Conservation (phyloP, 106 monocot genomes). For the Posidonia australis region DNA sequence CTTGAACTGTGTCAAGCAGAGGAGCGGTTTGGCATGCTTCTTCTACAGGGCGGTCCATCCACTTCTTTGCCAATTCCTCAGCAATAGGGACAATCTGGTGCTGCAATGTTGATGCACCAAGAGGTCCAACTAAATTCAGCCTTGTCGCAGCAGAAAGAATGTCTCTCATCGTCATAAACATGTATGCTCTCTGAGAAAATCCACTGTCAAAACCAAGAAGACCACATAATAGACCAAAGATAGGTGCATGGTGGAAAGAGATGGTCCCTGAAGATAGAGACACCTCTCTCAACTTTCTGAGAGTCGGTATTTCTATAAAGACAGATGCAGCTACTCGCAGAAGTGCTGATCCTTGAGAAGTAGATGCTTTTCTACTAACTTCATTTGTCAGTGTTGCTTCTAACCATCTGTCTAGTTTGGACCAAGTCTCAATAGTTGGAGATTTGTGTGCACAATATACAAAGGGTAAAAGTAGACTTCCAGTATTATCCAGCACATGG, state of each 20-base stretch:
- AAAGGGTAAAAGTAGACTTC: conserved; percentile 78
- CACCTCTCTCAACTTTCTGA: conserved; percentile 42
- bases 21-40: conserved; percentile 77
- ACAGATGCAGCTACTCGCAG: conserved; percentile 76
- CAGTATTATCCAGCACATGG: conserved; percentile 80
- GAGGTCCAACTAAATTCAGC: conserved; percentile 77
- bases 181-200: conserved; percentile 60
- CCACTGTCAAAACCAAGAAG: conserved; percentile 52
- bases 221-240: conserved; percentile 77
- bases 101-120: conserved; percentile 74
- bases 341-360: conserved; percentile 80
- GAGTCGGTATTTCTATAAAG: conserved; percentile 37
- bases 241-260: conserved; percentile 73
- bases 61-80: conserved; percentile 54
- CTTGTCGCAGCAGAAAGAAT: conserved; percentile 78
- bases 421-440: conserved; percentile 43
- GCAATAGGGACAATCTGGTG: conserved; percentile 50
- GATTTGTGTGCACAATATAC: conserved; percentile 42
- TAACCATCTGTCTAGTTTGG: conserved; percentile 47
- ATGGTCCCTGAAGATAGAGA: conserved; percentile 24
- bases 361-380: conserved; percentile 71
- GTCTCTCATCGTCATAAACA: conserved; percentile 83
- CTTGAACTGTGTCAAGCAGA: conserved; percentile 70
- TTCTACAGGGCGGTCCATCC: conserved; percentile 59
- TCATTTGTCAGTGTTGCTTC: conserved; percentile 87